Percentiles rank a stretch among this genome's conserved stretches.
Evolutionary conservation across 768 basidiomycete genomes (phyloP).

Genomic region (Phlebiopsis gigantea): DNA sequence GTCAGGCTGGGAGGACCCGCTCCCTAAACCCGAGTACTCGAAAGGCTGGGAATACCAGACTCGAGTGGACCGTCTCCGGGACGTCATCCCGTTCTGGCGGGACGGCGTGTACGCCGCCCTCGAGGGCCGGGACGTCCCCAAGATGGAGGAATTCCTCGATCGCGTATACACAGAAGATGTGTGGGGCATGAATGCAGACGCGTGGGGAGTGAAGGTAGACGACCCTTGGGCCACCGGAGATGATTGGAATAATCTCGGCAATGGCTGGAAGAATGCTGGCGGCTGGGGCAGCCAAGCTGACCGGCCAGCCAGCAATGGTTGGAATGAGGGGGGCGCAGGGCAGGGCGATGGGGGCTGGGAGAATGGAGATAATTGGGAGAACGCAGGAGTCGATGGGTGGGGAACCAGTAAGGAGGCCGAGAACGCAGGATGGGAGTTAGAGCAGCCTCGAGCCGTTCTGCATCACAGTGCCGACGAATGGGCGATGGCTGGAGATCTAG

Average conservation of each 20-base stretch:
- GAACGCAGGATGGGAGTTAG: slow-evolving; percentile 7
- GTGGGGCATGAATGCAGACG: background rate
- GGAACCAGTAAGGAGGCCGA: background rate
- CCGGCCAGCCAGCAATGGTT: background rate
- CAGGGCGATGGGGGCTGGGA: background rate
- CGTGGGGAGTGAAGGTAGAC: background rate
- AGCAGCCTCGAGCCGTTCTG: background rate
- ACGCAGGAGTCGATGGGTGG: background rate
- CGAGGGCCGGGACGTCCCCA: slow-evolving; percentile 34
- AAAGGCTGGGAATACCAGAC: slow-evolving; percentile 23
- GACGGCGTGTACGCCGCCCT: slow-evolving; percentile 42
- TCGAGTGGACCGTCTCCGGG: slow-evolving; percentile 39
- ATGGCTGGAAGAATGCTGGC: background rate
- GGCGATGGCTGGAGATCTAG: background rate
- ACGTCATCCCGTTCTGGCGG: slow-evolving; percentile 52
- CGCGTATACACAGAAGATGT: background rate
- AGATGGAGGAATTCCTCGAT: slow-evolving; percentile 42
- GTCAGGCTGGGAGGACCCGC: background rate
- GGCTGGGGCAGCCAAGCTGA: background rate
- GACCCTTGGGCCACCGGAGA: background rate
- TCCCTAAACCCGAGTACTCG: slow-evolving; percentile 12
- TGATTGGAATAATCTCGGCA: background rate
- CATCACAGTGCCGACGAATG: background rate
- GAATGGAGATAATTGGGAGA: background rate
- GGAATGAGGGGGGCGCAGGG: background rate